Base-by-base conservation (phyloP, 108 stramenopile genomes). In the Epithemia pelagica region DNA sequence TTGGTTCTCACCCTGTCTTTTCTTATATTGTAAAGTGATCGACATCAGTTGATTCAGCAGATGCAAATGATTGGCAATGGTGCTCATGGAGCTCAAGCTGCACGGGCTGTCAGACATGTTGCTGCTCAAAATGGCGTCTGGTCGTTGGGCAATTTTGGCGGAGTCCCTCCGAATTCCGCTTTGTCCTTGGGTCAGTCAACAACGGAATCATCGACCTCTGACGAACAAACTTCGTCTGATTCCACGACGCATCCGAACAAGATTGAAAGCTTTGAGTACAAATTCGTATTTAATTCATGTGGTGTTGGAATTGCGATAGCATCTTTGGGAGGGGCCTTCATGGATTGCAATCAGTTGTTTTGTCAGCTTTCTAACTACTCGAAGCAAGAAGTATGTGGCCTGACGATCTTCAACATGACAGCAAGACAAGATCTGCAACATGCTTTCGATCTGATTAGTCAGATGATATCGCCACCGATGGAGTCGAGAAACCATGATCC, bases 361-460 rank as follows among this genome's bases (percentile, higher is more conserved):
- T 81, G 75, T 30, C 67, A 90, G 51, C 76, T 95, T 1, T 82
- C 88, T 0, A 71, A 69, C 22, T 89, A 82, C 66, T 67, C 82
- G 8, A 90, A 88, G 66, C 84, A 85, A 69, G 87, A 91, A 62
- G 69, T 95, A 51, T 83, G 84, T 64, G 76, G 85, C 20, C 85
- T 89, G 87, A 95, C 94, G 8, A 82, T 95, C 30, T 95, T 95
- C 75, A 91, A 95, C 67, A 52, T 91, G 1, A 95, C 90, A 0
- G 73, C 78, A 51, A 70, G 85, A 56, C 75, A 88, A 37, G 89
- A 90, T 74, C 75, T 95, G 2, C 90, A 89, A 57, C 68, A 71
- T 10, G 94, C 94, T 2, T 91, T 95, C 68, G 88, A 91, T 64
- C 77, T 85, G 56, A 95, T 91, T 52, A 91, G 90, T 70, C 81